Evolutionary conservation across 2,329 filamentous ascomycete species (phyloP).

Genomic region (Emericellopsis atlantica): DNA sequence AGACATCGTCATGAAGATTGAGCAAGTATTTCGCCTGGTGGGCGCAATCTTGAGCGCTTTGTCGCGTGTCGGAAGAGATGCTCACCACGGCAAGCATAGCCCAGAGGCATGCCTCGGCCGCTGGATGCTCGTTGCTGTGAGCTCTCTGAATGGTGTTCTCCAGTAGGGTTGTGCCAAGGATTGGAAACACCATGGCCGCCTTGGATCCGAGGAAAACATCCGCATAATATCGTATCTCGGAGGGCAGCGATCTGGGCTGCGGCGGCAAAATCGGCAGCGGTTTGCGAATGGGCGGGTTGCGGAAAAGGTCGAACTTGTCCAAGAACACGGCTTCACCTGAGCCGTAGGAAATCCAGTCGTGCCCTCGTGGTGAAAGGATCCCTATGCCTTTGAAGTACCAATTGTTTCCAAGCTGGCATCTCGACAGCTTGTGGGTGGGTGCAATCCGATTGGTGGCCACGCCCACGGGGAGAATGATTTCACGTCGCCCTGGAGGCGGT

Average conservation of each 20-base stretch:
- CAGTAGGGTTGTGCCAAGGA: slow-evolving; percentile 4
- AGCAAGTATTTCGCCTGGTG: slow-evolving; percentile 1
- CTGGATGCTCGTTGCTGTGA: slow-evolving; percentile 1
- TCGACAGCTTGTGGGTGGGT: not conserved
- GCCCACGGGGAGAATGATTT: not conserved
- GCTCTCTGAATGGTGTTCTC: slow-evolving; percentile 2
- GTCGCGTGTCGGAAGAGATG: not conserved
- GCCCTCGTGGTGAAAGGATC: slow-evolving; percentile 4
- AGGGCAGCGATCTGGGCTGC: too few relatives aligned
- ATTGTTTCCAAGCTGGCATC: slow-evolving; percentile 4
- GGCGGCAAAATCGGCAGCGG: not conserved
- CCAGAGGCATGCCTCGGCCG: slow-evolving; percentile 7
- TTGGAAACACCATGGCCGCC: not conserved
- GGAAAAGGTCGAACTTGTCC: slow-evolving; percentile 1
- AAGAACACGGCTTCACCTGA: slow-evolving; percentile 1
- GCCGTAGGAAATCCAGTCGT: slow-evolving; percentile 4
- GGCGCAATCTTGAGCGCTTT: slow-evolving; percentile 1
- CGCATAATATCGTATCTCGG: not conserved
- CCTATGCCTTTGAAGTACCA: slow-evolving; percentile 7
- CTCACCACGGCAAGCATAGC: slow-evolving; percentile 4
- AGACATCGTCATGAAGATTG: not conserved
- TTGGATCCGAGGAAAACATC: slow-evolving; percentile 1
- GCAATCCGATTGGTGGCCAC: not conserved
- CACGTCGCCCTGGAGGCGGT: not conserved
- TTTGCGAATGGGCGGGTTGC: not conserved